phyloP scores from a whole-genome alignment of 306 rosid species.

The Pterocarpus santalinus region DNA sequence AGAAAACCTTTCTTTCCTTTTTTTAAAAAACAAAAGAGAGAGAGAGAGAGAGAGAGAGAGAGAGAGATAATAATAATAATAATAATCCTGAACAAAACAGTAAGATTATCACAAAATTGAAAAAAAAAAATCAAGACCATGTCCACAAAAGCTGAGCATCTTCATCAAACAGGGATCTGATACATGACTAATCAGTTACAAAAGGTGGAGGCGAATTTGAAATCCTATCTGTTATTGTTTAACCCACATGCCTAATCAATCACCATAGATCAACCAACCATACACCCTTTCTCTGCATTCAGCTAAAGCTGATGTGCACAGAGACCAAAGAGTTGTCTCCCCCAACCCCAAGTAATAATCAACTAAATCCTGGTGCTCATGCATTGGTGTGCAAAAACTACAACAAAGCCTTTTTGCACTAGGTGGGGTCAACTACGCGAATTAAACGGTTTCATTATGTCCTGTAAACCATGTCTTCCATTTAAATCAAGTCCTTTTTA shows the following conservation, averaged over 20 bases:
- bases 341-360: background rate
- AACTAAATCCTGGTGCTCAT: background rate
- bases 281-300: conserved; percentile 2
- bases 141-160: background rate
- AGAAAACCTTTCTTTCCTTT: background rate
- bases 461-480: background rate
- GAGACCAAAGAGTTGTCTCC: conserved; percentile 2
- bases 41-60: background rate
- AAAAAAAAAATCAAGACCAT: background rate
- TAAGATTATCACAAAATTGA: background rate
- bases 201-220: background rate
- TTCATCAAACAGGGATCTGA: background rate
- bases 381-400: background rate
- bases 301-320: conserved; percentile 9
- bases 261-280: conserved; percentile 1
- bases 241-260: background rate
- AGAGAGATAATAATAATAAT: too few species aligned
- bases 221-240: background rate
- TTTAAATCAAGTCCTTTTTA: background rate
- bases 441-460: background rate
- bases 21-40: too few species aligned
- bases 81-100: background rate
- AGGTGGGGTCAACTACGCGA: background rate
- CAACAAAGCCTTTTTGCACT: background rate
- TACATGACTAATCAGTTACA: background rate